Base-by-base conservation (phyloP, 805 yeast genomes). In the Lipomyces starkeyi region DNA sequence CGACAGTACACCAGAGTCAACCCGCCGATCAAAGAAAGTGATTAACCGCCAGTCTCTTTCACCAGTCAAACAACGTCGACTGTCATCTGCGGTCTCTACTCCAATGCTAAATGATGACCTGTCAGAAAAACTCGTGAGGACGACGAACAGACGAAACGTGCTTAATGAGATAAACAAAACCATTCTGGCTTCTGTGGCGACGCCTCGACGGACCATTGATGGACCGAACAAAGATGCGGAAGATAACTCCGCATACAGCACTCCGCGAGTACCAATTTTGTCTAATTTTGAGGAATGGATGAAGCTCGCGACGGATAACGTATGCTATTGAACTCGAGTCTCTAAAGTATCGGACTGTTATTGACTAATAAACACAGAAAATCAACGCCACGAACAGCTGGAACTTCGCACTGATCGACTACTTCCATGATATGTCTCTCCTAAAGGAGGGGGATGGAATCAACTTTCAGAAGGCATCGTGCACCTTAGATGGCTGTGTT, bases 401-500 rank as follows among this genome's bases (percentile, higher is more conserved):
- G 97, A 89, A 90, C 73, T 87, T 92, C 76, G 97, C 93, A 0
- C 83, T 93, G 74, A 93, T 93, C 74, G 98, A 93, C 78, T 93
- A 93, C 78, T 93, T 93, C 76, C 90, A 93, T 75, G 97, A 91
- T 74, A 82, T 92, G 78, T 85, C 90, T 34, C 84, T 91, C 35
- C 82, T 91, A 58, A 84, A 86, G 72, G 96, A 89, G 63, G 89
- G 92, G 4, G 92, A 89, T 65, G 84, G 87, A 54, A 91, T 93
- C 74, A 92, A 93, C 77, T 93, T 94, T 77, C 97, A 91, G 77
- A 87, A 88, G 73, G 98, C 98, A 0, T 87, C 95, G 0, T 92
- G 96, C 2, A 91, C 98, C 0, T 81, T 94, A 27, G 98, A 93
- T 75, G 98, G 98, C 0, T 93, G 98, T 81, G 94, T 93, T 43